Evolutionary conservation across 768 basidiomycete species (phyloP), one percentile per base, ranked within the genome.

Genomic region (Mycena galopus): DNA sequence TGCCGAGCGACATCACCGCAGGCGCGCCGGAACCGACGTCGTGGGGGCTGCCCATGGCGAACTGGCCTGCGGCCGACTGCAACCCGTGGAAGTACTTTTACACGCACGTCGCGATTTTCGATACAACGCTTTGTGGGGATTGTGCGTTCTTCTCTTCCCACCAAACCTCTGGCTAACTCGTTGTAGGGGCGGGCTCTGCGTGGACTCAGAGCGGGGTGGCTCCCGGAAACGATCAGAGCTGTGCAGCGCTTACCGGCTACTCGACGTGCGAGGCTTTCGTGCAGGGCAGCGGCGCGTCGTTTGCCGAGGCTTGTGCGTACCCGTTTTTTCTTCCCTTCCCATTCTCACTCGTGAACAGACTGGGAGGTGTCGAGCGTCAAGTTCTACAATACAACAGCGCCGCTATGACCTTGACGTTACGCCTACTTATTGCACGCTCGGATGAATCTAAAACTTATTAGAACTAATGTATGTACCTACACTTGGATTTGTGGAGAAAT

Each of bases 141-240:
- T 98, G 96, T 61, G 50, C 14, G 58, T 32, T 19, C 8, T 47
- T 8, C 11, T n/a, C 4, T 47, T 42, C 37, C 21, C 21, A 17
- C 8, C 47, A n/a, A 23, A 37, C 1, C 19, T 19, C n/a, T 17
- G 19, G 29, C 37, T 61, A 27, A 61, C 37, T 29, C 5, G 23
- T n/a, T 7, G 4, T 21, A 62, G 61, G 65, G 96, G 96, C 96
- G 14, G 90, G 91, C 58, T 84, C 83, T 56, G 92, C 90, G n/a
- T 98, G 96, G 96, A 84, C 82, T 59, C 72, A 77, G 27, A 82
- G 92, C 60, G 94, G 94, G 35, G 87, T 92, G 33, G 87, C 92
- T 64, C 94, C 94, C 21, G 96, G 96, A 62, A 96, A 97, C 83
- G 90, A 90, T 21, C 89, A 93, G 80, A 96, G 93, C 80, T 98